phyloP scores from a whole-genome alignment of 192 early-diverging fungal genomes.

The Rhizophagus sp. region DNA sequence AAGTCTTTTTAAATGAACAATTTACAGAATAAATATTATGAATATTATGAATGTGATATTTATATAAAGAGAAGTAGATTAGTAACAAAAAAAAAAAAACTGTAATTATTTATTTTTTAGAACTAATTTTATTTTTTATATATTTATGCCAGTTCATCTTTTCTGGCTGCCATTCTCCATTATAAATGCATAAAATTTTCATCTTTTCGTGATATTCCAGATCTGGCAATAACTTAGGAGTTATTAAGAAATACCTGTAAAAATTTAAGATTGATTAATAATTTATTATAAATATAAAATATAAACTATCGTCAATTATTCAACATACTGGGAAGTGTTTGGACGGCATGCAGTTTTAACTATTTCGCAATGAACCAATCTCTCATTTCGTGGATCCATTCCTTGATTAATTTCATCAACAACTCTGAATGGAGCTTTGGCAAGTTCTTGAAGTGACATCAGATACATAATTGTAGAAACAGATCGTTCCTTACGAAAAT shows the following conservation, averaged over 20 bases:
- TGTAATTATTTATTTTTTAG: too few relatives aligned
- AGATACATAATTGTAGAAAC: conserved; percentile 97
- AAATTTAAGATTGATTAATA: background rate
- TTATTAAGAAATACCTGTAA: conserved; percentile 91
- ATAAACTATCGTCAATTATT: background rate
- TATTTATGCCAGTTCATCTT: conserved; percentile 19
- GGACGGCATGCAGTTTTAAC: conserved; percentile 76
- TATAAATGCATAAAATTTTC: conserved; percentile 92
- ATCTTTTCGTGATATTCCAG: conserved; percentile 89
- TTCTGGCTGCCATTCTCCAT: conserved; percentile 77
- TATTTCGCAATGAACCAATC: conserved; percentile 90
- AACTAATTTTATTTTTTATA: background rate
- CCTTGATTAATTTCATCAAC: conserved; percentile 99
- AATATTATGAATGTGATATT: too few relatives aligned
- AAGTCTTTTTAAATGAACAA: too few relatives aligned
- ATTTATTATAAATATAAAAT: background rate
- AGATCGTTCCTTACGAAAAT: conserved; percentile 69
- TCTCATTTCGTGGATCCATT: conserved; percentile 97
- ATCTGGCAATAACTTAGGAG: conserved; percentile 96
- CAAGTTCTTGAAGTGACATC: conserved; percentile 88
- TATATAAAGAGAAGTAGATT: too few relatives aligned
- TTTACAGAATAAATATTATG: too few relatives aligned
- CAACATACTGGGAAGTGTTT: conserved; percentile 67
- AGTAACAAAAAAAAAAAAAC: too few relatives aligned
- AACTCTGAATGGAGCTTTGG: conserved; percentile 91